Conservation (phyloP, 805 yeast genomes). For the Kazachstania africana region DNA sequence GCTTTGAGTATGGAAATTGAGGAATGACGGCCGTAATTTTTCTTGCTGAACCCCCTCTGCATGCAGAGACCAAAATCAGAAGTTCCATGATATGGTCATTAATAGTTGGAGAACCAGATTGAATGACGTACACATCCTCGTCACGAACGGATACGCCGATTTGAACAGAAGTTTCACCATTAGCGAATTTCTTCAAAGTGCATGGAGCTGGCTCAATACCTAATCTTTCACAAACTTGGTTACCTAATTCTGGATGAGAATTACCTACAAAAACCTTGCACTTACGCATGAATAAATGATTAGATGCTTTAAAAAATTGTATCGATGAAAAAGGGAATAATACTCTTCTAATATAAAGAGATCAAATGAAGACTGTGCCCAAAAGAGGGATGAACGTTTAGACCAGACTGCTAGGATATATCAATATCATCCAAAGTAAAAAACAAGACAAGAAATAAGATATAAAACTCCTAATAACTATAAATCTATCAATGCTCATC, state of each 20-base stretch:
- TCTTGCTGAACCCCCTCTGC: conserved; percentile 97
- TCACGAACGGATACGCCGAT: conserved; percentile 92
- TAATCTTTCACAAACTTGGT: conserved; percentile 74
- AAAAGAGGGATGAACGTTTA: no score
- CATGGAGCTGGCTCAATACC: conserved; percentile 94
- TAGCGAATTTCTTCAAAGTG: conserved; percentile 81
- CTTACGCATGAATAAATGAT: conserved; percentile 90
- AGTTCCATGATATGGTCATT: conserved; percentile 96
- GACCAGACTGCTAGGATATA: no score
- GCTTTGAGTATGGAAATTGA: conserved; percentile 94
- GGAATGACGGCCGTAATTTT: conserved; percentile 94
- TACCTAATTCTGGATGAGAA: conserved; percentile 92
- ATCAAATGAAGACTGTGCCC: no score
- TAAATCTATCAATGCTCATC: no score
- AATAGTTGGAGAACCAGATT: conserved; percentile 74
- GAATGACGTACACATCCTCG: conserved; percentile 90
- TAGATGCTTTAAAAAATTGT: no score
- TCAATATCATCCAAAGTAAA: no score
- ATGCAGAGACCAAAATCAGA: conserved; percentile 84
- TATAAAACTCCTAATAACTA: no score
- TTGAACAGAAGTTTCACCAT: conserved; percentile 95
- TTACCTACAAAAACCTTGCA: conserved; percentile 94
- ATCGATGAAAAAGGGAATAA: no score
- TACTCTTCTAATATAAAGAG: no score
- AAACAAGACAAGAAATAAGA: no score